phyloP scores from a whole-genome alignment of 2,329 filamentous ascomycete species.

The Fusarium coffeatum region DNA sequence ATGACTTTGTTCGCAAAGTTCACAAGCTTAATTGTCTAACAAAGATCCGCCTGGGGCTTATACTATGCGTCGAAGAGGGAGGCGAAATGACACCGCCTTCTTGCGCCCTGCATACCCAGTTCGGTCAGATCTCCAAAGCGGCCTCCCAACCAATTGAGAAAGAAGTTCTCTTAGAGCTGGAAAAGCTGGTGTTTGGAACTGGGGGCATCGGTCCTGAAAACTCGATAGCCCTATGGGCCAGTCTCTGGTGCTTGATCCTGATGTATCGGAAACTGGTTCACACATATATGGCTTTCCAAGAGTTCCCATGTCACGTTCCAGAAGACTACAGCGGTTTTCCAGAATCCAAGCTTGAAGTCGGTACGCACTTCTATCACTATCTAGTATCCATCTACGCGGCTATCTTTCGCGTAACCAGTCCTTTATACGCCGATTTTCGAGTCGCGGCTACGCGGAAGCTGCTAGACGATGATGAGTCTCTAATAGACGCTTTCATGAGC shows the following conservation, averaged over 20 bases:
- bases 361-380: constrained; percentile 47
- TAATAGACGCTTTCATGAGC: constrained; percentile 44
- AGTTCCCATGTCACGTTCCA: constrained; percentile 47
- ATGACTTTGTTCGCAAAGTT: constrained; percentile 43
- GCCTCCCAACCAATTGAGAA: constrained; percentile 46
- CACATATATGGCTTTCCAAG: constrained; percentile 46
- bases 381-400: constrained; percentile 47
- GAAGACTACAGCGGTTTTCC: constrained; percentile 47
- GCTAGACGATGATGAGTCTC: constrained; percentile 40
- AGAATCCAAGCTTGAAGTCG: constrained; percentile 45
- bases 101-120: constrained; percentile 46
- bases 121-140: constrained; percentile 46
- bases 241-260: constrained; percentile 46
- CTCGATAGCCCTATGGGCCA: constrained; percentile 45
- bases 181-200: constrained; percentile 44
- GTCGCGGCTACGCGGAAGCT: constrained; percentile 41
- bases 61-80: constrained; percentile 42
- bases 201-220: constrained; percentile 42
- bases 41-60: constrained; percentile 44
- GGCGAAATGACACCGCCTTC: constrained; percentile 43
- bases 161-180: constrained; percentile 42
- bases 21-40: constrained; percentile 46
- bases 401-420: constrained; percentile 46
- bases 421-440: constrained; percentile 45
- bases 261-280: constrained; percentile 48